Evolutionary conservation across 208 protist genomes (phyloP), one percentile per base, ranked within the genome.

Genomic region (Leishmania braziliensis): DNA sequence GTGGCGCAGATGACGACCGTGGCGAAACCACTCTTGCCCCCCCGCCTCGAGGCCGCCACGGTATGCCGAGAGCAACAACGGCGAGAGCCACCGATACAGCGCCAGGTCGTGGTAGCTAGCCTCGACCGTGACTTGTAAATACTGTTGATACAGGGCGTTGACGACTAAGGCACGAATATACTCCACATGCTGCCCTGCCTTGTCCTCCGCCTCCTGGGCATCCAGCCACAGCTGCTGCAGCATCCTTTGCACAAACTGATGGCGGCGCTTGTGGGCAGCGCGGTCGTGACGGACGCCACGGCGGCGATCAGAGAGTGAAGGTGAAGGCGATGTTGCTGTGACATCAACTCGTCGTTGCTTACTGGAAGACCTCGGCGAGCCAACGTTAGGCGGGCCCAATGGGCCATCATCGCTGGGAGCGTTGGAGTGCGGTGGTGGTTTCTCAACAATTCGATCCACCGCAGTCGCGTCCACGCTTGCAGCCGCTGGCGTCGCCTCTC

Each of bases 131-230:
- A 95, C 85, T 23, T 81, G 65, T 14, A 95, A 75, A 51, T 87
- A 95, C 56, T 94, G 89, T 43, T 92, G 83, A 62, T 92, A 89
- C 12, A 95, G 77, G 2, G 83, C 86, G 39, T 68, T 82, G 39
- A 95, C 82, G 16, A 94, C 76, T 2, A 85, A 5, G 14, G 68
- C 77, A 12, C 92, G 90, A 8, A 90, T 75, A 36, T 79, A 68
- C 78, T 94, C 90, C 2, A 95, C 88, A 71, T 91, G 82, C 16
- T 85, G 82, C 3, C 80, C 88, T 9, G 86, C 89, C 14, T 29
- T 78, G 46, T 91, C 88, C 73, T 91, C 88, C 65, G 65, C 71
- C 26, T 88, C 80, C 36, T 83, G 80, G 33, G 79, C 68, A n/a
- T 87, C 83, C 5, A 78, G 26, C 80, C 80, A 86, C 29, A 84